Conservation (phyloP, 495 filamentous ascomycete genomes). For the Aspergillus diversus region DNA sequence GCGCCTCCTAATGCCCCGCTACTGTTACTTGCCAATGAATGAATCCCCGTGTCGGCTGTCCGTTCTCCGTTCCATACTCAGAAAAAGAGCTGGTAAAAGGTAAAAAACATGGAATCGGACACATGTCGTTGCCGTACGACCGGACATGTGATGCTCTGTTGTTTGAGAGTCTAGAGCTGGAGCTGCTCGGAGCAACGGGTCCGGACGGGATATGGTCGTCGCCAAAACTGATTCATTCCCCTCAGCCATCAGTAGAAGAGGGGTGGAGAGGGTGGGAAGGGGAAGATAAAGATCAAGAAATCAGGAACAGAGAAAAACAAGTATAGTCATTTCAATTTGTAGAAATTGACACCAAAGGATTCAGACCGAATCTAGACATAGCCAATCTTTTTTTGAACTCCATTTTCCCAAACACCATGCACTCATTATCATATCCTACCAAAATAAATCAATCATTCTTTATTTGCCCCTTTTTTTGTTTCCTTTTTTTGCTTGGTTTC, state of each 20-base stretch:
- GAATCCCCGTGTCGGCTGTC: background rate
- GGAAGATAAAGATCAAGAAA: slow-evolving; percentile 1
- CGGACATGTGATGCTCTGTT: slow-evolving; percentile 23
- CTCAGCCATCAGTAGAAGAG: slow-evolving; percentile 2
- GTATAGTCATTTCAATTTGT: slow-evolving; percentile 9
- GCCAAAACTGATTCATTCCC: slow-evolving; percentile 4
- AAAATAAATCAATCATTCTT: background rate
- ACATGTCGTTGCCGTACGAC: slow-evolving; percentile 8
- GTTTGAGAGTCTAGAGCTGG: slow-evolving; percentile 17
- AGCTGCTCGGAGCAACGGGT: slow-evolving; percentile 13
- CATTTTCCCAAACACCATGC: slow-evolving; percentile 13
- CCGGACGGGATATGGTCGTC: slow-evolving; percentile 9
- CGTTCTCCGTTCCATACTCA: slow-evolving; percentile 13
- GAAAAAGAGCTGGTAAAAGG: slow-evolving; percentile 3
- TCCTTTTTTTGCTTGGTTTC: background rate
- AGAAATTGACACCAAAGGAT: slow-evolving; percentile 3
- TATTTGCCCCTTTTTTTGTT: background rate
- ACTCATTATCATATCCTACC: slow-evolving; percentile 1
- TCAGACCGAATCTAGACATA: slow-evolving; percentile 8
- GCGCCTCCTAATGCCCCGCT: slow-evolving; percentile 8
- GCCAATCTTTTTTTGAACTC: slow-evolving; percentile 8
- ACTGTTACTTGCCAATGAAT: slow-evolving; percentile 10
- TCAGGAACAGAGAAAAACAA: background rate
- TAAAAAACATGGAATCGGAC: slow-evolving; percentile 10
- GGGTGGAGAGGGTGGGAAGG: background rate